Conservation (phyloP, 2,329 filamentous ascomycete species). For the Purpureocillium lavendulum region DNA sequence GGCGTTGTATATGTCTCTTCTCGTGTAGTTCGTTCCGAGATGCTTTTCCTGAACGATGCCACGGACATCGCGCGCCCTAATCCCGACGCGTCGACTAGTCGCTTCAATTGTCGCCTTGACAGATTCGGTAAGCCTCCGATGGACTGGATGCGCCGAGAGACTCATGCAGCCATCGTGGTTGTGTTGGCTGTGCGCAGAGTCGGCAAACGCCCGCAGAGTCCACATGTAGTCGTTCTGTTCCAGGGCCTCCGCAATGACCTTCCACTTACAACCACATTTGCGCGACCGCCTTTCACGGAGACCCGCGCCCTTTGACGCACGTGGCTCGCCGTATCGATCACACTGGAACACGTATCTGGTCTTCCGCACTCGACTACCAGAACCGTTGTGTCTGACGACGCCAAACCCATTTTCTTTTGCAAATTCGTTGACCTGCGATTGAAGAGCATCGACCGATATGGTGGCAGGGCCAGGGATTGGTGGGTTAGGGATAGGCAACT, state of each 20-base stretch:
- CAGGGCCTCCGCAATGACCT: slow-evolving; percentile 9
- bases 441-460: slow-evolving; percentile 2
- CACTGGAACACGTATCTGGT: slow-evolving; percentile 7
- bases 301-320: too few relatives aligned
- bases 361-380: slow-evolving; percentile 2
- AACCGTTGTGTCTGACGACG: slow-evolving; percentile 4
- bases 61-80: slow-evolving; percentile 2
- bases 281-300: slow-evolving; percentile 5
- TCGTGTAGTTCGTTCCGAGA: not conserved
- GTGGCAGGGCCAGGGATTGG: slow-evolving; percentile 1
- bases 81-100: slow-evolving; percentile 5
- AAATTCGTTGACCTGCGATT: not conserved
- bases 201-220: slow-evolving; percentile 3
- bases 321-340: slow-evolving; percentile 1
- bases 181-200: slow-evolving; percentile 4
- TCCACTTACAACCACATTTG: slow-evolving; percentile 10
- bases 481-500: not conserved
- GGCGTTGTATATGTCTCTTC: too few relatives aligned
- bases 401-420: slow-evolving; percentile 2
- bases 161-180: slow-evolving; percentile 2
- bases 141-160: too few relatives aligned
- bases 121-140: not conserved
- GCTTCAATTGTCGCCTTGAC: slow-evolving; percentile 7
- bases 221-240: slow-evolving; percentile 4
- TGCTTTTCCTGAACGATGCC: slow-evolving; percentile 1